phyloP scores from a whole-genome alignment of 169 alveolate species.

The Babesia sp. region DNA sequence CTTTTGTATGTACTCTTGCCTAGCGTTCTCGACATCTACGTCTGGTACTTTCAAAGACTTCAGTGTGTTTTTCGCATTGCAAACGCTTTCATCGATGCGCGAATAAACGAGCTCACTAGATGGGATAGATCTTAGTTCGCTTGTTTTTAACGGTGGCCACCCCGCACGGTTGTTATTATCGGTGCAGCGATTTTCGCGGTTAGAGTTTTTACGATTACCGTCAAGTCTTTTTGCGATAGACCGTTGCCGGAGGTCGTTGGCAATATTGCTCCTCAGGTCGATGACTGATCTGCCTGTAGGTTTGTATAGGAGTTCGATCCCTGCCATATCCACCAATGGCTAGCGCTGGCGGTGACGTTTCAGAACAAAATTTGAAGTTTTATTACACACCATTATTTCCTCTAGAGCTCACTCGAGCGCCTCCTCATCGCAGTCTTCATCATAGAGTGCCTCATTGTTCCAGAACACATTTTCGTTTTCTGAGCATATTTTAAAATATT shows the following conservation, averaged over 20 bases:
- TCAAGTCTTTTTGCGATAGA: slow-evolving; percentile 17
- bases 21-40: slow-evolving; percentile 30
- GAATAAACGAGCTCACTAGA: slow-evolving; percentile 9
- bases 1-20: slow-evolving; percentile 47
- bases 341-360: not conserved
- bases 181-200: not conserved
- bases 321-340: slow-evolving; percentile 20
- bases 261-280: slow-evolving; percentile 39
- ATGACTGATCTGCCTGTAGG: slow-evolving; percentile 11
- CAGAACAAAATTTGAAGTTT: not conserved
- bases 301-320: slow-evolving; percentile 31
- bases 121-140: not conserved
- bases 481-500: not conserved
- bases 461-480: slow-evolving; percentile 49
- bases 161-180: not conserved
- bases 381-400: not conserved
- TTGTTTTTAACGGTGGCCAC: not conserved
- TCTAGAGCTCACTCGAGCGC: slow-evolving; percentile 19
- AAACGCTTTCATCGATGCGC: slow-evolving; percentile 26
- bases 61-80: slow-evolving; percentile 13
- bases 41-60: slow-evolving; percentile 9
- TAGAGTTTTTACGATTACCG: not conserved
- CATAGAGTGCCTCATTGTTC: slow-evolving; percentile 46
- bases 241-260: slow-evolving; percentile 24
- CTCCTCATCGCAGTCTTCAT: slow-evolving; percentile 26